Base-by-base conservation (phyloP, 73 alveolate species). In the Tetrahymena malaccensis region DNA sequence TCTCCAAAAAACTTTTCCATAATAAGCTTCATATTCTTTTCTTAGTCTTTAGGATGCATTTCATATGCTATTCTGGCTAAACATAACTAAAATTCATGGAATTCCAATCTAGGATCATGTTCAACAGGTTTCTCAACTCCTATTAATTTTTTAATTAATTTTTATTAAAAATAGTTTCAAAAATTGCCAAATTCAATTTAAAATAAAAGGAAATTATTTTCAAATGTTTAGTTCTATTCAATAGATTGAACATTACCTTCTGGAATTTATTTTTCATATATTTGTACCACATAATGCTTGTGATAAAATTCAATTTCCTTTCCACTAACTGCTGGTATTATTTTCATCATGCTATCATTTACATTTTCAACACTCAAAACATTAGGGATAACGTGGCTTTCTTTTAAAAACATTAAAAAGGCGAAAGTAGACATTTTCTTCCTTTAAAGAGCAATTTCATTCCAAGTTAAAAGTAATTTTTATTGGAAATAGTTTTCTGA, bases 41-140 rank as follows among this genome's bases (percentile, higher is more conserved):
- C 97, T 43, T 95, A 93, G 43, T 95, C 97, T 89, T 95, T 95
- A 34, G 94, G 94, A 33, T 94, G 95, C 83, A 95, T 31, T 89
- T 95, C 97, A 31, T 43, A 95, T 16, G 97, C 93, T 25, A 95
- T 95, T 95, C 97, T 85, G 34, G 97, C 97, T 34, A 95, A 40
- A 22, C 93, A 43, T 35, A 95, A 85, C 43, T 95, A 35, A 50
- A 95, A 93, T 89, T 95, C 97, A 95, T 95, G 97, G 44, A 95
- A 85, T 35, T 37, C 70, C 6, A 95, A 55, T 44, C 43, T 19
- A 37, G 97, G 97, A 89, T 95, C 97, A 12, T 85, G 50, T 33
- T 95, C 97, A 40, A 38, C 58, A 10, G 50, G 43, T 70, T 70
- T 70, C 11, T 70, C 89, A 27, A 70, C 21, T 27, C 89, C 89